Evolutionary conservation across 208 protist species (phyloP).

Genomic region (Wallacemonas sp.): DNA sequence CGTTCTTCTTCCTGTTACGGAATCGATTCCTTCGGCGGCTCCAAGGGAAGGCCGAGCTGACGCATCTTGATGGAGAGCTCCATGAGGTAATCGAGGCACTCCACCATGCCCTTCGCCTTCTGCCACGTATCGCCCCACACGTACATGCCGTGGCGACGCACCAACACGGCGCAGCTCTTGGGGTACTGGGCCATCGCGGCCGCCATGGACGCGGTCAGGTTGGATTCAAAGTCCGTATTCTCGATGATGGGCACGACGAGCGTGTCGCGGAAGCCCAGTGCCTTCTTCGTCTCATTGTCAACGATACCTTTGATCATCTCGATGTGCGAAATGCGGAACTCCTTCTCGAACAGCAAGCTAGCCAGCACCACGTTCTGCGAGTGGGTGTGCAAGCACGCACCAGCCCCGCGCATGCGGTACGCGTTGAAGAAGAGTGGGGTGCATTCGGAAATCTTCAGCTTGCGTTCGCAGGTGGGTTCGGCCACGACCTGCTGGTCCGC

Average conservation of each 20-base stretch:
- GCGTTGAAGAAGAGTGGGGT: constrained; percentile 95
- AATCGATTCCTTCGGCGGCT: constrained; percentile 23
- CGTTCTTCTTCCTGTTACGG: constrained; percentile 1
- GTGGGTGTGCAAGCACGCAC: constrained; percentile 94
- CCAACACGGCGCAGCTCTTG: constrained; percentile 89
- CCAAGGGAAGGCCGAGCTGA: constrained; percentile 48
- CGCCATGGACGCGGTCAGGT: constrained; percentile 76
- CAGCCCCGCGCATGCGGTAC: constrained; percentile 81
- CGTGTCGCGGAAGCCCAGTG: constrained; percentile 78
- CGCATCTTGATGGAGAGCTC: constrained; percentile 73
- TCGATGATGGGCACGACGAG: constrained; percentile 96
- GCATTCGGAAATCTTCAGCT: constrained; percentile 90
- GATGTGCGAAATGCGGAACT: constrained; percentile 94
- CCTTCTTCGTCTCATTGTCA: constrained; percentile 41
- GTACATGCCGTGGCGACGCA: constrained; percentile 95
- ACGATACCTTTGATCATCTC: constrained; percentile 96
- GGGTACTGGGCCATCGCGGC: constrained; percentile 91
- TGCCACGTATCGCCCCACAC: constrained; percentile 95
- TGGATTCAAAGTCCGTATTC: constrained; percentile 85
- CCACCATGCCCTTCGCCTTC: constrained; percentile 91
- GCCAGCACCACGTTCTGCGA: constrained; percentile 77
- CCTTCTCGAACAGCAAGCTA: constrained; percentile 87
- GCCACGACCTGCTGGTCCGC: constrained; percentile 45
- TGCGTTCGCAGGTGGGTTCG: constrained; percentile 23
- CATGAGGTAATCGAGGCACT: constrained; percentile 96